Evolutionary conservation across 2,329 filamentous ascomycete species (phyloP), one percentile per base, ranked within the genome.

Genomic region (Ophiosphaerella narmari): DNA sequence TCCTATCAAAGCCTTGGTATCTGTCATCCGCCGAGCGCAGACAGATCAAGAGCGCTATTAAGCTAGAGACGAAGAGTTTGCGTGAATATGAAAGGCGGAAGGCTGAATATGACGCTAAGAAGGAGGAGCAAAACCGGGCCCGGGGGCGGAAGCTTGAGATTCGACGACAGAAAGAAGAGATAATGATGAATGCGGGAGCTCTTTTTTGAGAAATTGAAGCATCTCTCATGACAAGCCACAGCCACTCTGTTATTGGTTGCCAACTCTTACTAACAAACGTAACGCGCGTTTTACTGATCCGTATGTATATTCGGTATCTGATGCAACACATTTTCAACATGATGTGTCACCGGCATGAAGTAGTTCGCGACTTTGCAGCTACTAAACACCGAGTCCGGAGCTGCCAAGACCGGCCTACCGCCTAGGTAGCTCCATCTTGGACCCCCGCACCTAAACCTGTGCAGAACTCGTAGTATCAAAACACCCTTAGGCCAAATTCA

Each of bases 1-100:
- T 84, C 1, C 72, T 87, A 18, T 73, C 71, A 3, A 71, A 69
- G 44, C 82, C 82, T 2, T 86, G 85, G 84, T 60, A 73, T 3
- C 54, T 87, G 38, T 71, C 65, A 0, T 62, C 70, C 0, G 66
- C 70, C 24, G 75, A 83, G 53, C 67, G 78, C 38, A 73, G 70
- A 46, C 64, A 59, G 40, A 70, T 84, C 14, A 76, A 67, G 32
- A 55, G 46, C 26, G 66, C 71, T 7, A 57, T 60, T n/a, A 75
- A 77, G 48, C 67, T 68, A 5, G 72, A 77, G 36, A 68, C 65
- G 24, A 75, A 75, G 40, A 75, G 70, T 47, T 70, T 68, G 45
- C 69, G 56, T 37, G 67, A 72, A 26, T 54, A 70, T 16, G 61
- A 72, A 18, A 55, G 52, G 45, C 59, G 65, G 24, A 68, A 70